Base-by-base conservation (phyloP, 2,329 filamentous ascomycete species). In the Celoporthe dispersa region DNA sequence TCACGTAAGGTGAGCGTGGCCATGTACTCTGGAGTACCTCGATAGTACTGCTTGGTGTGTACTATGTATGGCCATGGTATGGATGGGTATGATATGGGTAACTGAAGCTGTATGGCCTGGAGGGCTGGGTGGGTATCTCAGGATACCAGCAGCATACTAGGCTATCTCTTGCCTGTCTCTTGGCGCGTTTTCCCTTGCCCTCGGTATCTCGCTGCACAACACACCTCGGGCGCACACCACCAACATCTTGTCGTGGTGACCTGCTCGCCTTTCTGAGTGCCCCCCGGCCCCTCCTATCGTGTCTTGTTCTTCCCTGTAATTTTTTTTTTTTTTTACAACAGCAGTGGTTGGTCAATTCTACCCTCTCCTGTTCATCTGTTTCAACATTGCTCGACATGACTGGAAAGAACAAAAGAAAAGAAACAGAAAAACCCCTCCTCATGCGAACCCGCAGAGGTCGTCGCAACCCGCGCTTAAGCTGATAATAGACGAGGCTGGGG, bases 391-490 rank as follows among this genome's bases (percentile, higher is more conserved):
- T 22, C 57, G 66, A 25, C 63, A 63, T 48, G 1, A 19, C 5
- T 44, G 35, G 35, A n/a, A n/a, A n/a, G n/a, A n/a, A n/a, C n/a
- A n/a, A n/a, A n/a, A n/a, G n/a, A n/a, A n/a, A n/a, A n/a, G n/a
- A n/a, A n/a, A 37, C 35, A 5, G 9, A 22, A 44, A 44, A 48
- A n/a, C 6, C 22, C 44, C 44, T n/a, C 7, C 33, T 35, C n/a
- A 11, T 19, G 35, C 22, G n/a, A 48, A 44, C 28, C 51, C 53
- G 33, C 37, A 41, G 19, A 39, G 28, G 55, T 51, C 31, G 70
- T 70, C 70, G 70, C 70, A 68, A 71, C 68, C 11, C 61, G 70
- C 70, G 70, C 64, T 64, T 70, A 63, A 48, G 62, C 68, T 70
- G 63, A 53, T 68, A 68, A 67, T 48, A 33, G 44, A 31, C 60